Percentiles rank a stretch among this genome's conserved stretches.
Evolutionary conservation across 768 basidiomycete genomes (phyloP).

Genomic region (Pleurotus ostreatus): DNA sequence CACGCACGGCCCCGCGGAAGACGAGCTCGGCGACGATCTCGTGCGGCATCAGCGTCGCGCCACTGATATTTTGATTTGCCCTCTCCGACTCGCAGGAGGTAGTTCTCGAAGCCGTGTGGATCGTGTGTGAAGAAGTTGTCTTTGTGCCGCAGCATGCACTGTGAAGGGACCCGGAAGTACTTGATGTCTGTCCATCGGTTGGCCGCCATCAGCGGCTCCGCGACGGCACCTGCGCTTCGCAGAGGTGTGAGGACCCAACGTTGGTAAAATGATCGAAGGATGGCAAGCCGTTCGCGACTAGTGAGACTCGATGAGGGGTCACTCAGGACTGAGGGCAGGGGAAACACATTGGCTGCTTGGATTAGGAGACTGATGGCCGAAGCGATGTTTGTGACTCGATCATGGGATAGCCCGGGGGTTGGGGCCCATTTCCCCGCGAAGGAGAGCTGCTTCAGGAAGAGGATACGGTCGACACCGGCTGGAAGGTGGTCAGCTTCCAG

Average conservation of each 20-base stretch:
- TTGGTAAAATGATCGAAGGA: slow-evolving; percentile 55
- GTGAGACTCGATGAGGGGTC: slow-evolving; percentile 15
- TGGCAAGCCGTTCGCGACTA: slow-evolving; percentile 23
- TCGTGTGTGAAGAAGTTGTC: slow-evolving; percentile 56
- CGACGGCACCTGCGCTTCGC: slow-evolving; percentile 37
- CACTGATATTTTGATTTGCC: slow-evolving; percentile 55
- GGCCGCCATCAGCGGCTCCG: slow-evolving; percentile 61
- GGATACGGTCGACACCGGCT: slow-evolving; percentile 21
- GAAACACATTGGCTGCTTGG: slow-evolving; percentile 27
- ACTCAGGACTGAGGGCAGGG: slow-evolving; percentile 29
- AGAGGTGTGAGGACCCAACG: slow-evolving; percentile 58
- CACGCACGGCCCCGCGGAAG: background rate
- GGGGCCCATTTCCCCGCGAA: slow-evolving; percentile 74
- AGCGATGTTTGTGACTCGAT: slow-evolving; percentile 58
- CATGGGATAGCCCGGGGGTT: slow-evolving; percentile 52
- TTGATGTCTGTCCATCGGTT: slow-evolving; percentile 54
- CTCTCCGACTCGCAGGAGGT: slow-evolving; percentile 50
- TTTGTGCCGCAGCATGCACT: slow-evolving; percentile 60
- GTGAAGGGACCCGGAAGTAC: slow-evolving; percentile 56
- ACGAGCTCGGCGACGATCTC: slow-evolving; percentile 44
- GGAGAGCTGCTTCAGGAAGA: slow-evolving; percentile 39
- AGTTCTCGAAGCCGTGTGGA: slow-evolving; percentile 50
- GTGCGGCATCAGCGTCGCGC: slow-evolving; percentile 66
- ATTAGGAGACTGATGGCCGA: slow-evolving; percentile 60
- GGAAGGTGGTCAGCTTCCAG: slow-evolving; percentile 29